Conservation (phyloP, 139 green algal genomes). For the Eudorina sp. region DNA sequence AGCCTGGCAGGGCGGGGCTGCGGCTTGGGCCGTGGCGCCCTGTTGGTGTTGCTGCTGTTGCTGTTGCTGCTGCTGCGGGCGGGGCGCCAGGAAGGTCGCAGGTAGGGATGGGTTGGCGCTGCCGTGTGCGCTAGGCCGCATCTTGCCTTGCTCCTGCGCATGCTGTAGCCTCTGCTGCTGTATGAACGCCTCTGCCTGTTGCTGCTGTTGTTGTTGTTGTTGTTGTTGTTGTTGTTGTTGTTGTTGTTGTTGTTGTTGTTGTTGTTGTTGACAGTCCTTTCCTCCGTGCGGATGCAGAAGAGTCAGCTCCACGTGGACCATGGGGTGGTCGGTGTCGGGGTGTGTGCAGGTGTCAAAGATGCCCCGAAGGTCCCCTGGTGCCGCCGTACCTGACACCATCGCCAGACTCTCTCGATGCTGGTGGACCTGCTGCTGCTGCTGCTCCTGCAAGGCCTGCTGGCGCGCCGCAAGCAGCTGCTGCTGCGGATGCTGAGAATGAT, state of each 20-base stretch:
- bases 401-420: no score
- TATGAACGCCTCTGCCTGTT: background rate
- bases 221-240: background rate
- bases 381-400: no score
- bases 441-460: background rate
- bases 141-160: background rate
- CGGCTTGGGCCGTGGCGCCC: no score
- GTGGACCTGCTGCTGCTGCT: background rate
- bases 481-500: background rate
- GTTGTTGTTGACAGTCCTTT: background rate
- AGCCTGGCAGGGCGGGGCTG: no score
- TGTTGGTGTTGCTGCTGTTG: no score
- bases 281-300: background rate
- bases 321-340: background rate
- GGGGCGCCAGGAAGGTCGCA: background rate
- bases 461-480: background rate
- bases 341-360: slow-evolving; percentile 17
- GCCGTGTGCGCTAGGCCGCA: background rate
- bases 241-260: background rate
- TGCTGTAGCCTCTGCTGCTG: no score
- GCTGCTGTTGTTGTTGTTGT: background rate
- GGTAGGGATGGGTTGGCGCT: background rate
- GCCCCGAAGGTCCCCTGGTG: background rate
- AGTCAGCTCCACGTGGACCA: slow-evolving; percentile 21
- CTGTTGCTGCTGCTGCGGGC: background rate